A percentile compares a stretch with the other conserved stretches of the same genome.
Evolutionary conservation across 164 flowering plant species (phyloP).

Genomic region (Hamamelis virginiana): DNA sequence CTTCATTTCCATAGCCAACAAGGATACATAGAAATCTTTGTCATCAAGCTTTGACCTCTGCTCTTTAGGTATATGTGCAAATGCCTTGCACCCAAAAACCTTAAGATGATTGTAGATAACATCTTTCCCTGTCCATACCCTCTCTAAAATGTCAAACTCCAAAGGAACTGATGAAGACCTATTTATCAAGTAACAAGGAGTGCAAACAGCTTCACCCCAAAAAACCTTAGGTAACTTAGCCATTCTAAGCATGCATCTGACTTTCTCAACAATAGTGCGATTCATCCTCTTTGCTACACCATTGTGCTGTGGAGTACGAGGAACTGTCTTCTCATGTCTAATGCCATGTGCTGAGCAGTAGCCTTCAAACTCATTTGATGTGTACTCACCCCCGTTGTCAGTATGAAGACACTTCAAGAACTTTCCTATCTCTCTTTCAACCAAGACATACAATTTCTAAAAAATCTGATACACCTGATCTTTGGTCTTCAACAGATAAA

Average conservation of each 20-base stretch:
- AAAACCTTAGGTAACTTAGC: conserved; percentile 11
- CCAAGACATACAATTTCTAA: conserved; percentile 4
- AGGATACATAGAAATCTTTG: conserved; percentile 7
- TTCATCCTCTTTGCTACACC: conserved; percentile 23
- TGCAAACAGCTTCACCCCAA: conserved; percentile 10
- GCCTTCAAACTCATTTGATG: not conserved
- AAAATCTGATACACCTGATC: conserved; percentile 1
- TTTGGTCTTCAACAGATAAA: not conserved
- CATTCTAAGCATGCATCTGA: not conserved
- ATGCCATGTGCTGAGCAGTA: conserved; percentile 5
- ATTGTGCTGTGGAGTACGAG: conserved; percentile 17
- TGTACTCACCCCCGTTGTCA: conserved; percentile 10
- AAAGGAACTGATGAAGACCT: not conserved
- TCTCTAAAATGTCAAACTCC: conserved; percentile 8
- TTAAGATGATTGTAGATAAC: conserved; percentile 8
- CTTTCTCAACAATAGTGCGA: conserved; percentile 13
- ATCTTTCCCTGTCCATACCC: not conserved
- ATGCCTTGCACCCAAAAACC: conserved; percentile 11
- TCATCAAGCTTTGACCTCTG: conserved; percentile 13
- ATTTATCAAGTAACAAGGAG: conserved; percentile 10
- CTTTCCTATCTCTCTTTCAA: conserved; percentile 8
- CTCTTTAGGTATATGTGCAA: conserved; percentile 11
- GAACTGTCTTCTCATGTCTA: not conserved
- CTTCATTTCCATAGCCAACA: conserved; percentile 13
- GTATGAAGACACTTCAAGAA: conserved; percentile 1